Conservation (phyloP, 2,329 filamentous ascomycete genomes). For the Gyromitra esculenta region DNA sequence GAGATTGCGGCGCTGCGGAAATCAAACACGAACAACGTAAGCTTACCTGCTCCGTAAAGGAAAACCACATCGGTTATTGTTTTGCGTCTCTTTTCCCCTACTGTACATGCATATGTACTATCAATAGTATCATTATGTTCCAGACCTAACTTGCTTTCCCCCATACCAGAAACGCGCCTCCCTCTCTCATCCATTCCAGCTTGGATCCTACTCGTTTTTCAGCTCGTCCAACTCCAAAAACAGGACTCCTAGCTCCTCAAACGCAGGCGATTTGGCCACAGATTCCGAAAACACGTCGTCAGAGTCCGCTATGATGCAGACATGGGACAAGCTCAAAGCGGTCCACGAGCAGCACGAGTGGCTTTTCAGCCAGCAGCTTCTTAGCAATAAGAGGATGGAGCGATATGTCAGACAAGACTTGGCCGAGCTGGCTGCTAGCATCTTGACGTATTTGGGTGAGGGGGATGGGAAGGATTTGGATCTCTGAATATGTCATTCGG, state of each 20-base stretch:
- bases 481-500: neutral
- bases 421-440: neutral
- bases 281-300: neutral
- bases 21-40: neutral
- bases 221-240: neutral
- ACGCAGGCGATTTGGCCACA: neutral
- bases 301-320: neutral
- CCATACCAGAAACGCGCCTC: neutral
- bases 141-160: neutral
- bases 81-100: neutral
- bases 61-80: neutral
- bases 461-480: neutral
- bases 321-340: neutral
- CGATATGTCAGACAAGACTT: conserved; percentile 2
- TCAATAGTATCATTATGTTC: neutral
- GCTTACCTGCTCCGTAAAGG: neutral
- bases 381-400: neutral
- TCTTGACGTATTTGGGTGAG: neutral
- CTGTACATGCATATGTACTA: too few relatives aligned
- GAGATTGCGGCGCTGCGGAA: neutral
- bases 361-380: neutral
- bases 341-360: conserved; percentile 1
- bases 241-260: neutral
- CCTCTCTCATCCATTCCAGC: neutral
- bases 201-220: neutral